Percentiles rank a stretch among this genome's conserved stretches.
phyloP scores from a whole-genome alignment of 768 basidiomycete species.

The Leccinum boreale region DNA sequence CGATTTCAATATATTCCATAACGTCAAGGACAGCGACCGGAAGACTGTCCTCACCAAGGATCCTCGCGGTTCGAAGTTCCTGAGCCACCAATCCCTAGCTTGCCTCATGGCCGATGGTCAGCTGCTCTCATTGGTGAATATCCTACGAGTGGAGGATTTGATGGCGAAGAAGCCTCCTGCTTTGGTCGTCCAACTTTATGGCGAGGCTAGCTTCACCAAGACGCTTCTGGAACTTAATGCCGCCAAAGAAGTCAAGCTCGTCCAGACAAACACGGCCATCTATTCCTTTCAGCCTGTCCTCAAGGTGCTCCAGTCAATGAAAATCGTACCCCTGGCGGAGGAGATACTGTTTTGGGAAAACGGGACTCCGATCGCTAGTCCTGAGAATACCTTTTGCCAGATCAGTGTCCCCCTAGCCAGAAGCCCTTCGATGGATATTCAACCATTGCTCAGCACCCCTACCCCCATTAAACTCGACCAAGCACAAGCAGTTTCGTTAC shows the following conservation, averaged over 20 bases:
- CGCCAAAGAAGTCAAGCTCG: conserved; percentile 37
- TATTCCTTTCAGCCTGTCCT: conserved; percentile 65
- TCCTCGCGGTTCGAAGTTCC: conserved; percentile 31
- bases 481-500: conserved; percentile 44
- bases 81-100: conserved; percentile 53
- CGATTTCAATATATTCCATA: conserved; percentile 38
- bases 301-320: conserved; percentile 48
- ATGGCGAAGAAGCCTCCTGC: conserved; percentile 46
- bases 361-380: conserved; percentile 15
- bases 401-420: conserved; percentile 30
- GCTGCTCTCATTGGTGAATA: conserved; percentile 49
- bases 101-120: conserved; percentile 49
- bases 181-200: conserved; percentile 53
- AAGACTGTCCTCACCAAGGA: conserved; percentile 38
- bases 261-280: conserved; percentile 59
- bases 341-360: conserved; percentile 56
- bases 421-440: conserved; percentile 41
- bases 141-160: conserved; percentile 52
- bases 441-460: conserved; percentile 33
- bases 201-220: conserved; percentile 35
- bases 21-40: conserved; percentile 35
- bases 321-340: conserved; percentile 41
- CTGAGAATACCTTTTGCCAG: not conserved
- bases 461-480: conserved; percentile 47
- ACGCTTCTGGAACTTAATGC: conserved; percentile 40